Evolutionary conservation across 345 rosid genomes (phyloP).

Genomic region (Psidium friedrichsthalianum): DNA sequence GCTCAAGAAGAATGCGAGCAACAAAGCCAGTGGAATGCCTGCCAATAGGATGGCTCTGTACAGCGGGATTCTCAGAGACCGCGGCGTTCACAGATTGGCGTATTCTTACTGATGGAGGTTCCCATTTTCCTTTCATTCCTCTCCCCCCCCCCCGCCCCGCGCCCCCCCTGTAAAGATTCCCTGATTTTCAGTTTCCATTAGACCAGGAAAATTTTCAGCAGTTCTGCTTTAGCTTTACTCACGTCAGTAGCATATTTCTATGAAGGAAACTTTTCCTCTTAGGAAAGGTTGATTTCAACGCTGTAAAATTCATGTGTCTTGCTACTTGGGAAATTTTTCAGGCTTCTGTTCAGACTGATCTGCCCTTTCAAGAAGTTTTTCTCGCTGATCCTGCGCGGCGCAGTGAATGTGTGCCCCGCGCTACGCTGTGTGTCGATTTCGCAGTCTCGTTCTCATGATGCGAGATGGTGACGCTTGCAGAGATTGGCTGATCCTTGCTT

Average conservation of each 20-base stretch:
- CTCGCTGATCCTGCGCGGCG: neutral
- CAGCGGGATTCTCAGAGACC: conserved; percentile 57
- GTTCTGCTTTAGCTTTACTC: neutral
- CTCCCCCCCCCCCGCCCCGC: too few relatives aligned
- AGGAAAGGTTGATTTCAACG: neutral
- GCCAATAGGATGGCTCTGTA: conserved; percentile 59
- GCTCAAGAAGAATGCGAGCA: conserved; percentile 1
- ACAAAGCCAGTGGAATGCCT: conserved; percentile 32
- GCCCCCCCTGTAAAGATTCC: neutral
- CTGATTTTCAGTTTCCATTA: neutral
- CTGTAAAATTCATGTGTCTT: neutral
- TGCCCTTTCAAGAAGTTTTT: neutral
- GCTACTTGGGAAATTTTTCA: neutral
- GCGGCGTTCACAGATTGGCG: conserved; percentile 33
- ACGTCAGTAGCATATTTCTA: too few relatives aligned
- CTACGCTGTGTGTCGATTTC: neutral
- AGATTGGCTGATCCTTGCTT: neutral
- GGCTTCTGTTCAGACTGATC: neutral
- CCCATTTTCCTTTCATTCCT: neutral
- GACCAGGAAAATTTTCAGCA: neutral
- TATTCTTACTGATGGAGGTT: conserved; percentile 18
- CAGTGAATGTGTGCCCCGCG: neutral
- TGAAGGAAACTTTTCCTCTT: neutral
- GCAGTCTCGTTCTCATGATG: neutral
- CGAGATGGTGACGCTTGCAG: neutral